Evolutionary conservation across 2,329 filamentous ascomycete genomes (phyloP).

Genomic region (Zalaria obscura): DNA sequence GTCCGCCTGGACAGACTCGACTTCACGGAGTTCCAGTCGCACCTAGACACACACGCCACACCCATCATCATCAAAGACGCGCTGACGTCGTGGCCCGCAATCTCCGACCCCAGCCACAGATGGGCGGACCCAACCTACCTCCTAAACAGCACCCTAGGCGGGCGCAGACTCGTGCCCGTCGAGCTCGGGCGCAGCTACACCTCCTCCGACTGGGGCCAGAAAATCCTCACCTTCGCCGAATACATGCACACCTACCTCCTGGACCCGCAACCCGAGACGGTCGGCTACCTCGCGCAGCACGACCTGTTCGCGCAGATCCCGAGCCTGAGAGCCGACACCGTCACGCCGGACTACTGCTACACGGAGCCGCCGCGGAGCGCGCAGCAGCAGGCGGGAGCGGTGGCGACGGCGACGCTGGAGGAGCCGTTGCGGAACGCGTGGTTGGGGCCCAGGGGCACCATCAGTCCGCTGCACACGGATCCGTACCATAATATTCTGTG

Average conservation of each 20-base stretch:
- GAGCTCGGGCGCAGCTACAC: conserved; percentile 76
- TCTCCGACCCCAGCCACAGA: conserved; percentile 36
- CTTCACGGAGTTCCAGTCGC: conserved; percentile 15
- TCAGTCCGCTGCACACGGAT: conserved; percentile 87
- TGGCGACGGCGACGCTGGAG: conserved; percentile 17
- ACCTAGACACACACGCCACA: conserved; percentile 9
- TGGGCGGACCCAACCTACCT: conserved; percentile 70
- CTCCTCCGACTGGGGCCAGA: conserved; percentile 71
- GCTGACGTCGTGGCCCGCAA: conserved; percentile 62
- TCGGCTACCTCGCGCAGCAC: conserved; percentile 84
- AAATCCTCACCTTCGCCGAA: conserved; percentile 57
- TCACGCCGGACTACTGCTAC: conserved; percentile 75
- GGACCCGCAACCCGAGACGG: conserved; percentile 13
- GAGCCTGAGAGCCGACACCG: conserved; percentile 58
- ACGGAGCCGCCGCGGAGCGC: conserved; percentile 48
- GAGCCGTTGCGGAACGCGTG: conserved; percentile 74
- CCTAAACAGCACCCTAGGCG: conserved; percentile 56
- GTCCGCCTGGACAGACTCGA: conserved; percentile 4
- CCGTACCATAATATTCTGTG: conserved; percentile 85
- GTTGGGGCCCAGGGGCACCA: conserved; percentile 78
- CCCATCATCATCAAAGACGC: conserved; percentile 59
- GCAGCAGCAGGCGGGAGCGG: conserved; percentile 62
- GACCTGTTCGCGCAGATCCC: conserved; percentile 77
- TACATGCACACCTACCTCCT: conserved; percentile 54
- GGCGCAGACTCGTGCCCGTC: conserved; percentile 68